phyloP scores from a whole-genome alignment of 352 stramenopile genomes.

The Phytopythium montanum region DNA sequence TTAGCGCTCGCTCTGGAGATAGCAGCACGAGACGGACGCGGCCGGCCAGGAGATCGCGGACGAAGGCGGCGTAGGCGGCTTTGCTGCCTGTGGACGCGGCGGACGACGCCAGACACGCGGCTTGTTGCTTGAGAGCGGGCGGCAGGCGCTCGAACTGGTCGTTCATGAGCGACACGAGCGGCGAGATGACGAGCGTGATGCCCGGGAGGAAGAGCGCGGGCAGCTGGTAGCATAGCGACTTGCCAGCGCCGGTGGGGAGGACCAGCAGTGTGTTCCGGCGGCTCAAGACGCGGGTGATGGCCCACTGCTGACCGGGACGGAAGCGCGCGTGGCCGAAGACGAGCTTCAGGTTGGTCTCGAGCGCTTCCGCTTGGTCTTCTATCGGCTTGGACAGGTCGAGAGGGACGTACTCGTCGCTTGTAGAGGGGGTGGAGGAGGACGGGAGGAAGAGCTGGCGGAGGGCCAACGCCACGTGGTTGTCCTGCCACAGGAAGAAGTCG shows the following conservation, averaged over 20 bases:
- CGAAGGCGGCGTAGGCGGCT: conserved; percentile 56
- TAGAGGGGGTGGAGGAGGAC: no score
- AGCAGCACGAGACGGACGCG: conserved; percentile 87
- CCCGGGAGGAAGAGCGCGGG: conserved; percentile 80
- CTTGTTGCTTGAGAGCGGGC: conserved; percentile 44
- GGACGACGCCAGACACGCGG: conserved; percentile 50
- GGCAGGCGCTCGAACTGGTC: conserved; percentile 89
- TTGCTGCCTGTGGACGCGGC: conserved; percentile 32
- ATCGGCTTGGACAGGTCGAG: conserved; percentile 46
- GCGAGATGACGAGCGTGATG: conserved; percentile 91
- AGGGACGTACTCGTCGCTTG: conserved; percentile 41
- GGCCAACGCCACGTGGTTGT: conserved; percentile 67
- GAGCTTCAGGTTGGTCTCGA: conserved; percentile 70
- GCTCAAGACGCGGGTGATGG: conserved; percentile 68
- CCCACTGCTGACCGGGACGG: conserved; percentile 78
- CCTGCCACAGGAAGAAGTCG: conserved; percentile 83
- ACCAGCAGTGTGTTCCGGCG: conserved; percentile 87
- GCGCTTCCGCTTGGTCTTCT: conserved; percentile 35
- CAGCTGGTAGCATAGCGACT: conserved; percentile 98
- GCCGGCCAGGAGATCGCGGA: conserved; percentile 56
- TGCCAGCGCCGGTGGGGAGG: conserved; percentile 96
- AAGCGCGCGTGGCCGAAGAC: conserved; percentile 86
- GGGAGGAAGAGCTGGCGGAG: conserved; percentile 45
- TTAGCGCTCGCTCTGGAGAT: conserved; percentile 88
- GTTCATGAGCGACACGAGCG: conserved; percentile 92